A percentile compares a stretch with the other conserved stretches of the same genome.
phyloP scores from a whole-genome alignment of 352 stramenopile genomes.

The Pseudoperonospora humuli region DNA sequence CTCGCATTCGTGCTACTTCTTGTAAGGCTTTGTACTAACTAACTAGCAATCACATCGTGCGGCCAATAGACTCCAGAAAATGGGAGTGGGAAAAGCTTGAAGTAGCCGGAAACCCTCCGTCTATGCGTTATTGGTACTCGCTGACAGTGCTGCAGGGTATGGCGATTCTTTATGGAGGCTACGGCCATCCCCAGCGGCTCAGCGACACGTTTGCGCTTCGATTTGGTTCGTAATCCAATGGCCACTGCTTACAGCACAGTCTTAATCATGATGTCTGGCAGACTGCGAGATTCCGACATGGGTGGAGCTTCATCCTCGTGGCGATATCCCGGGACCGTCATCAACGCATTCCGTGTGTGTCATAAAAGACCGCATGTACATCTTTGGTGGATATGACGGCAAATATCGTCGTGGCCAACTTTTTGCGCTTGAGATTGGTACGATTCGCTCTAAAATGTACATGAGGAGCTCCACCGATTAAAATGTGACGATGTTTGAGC shows the following conservation, averaged over 20 bases:
- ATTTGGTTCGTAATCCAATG: constrained; percentile 26
- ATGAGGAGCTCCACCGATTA: no score
- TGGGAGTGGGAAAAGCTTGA: constrained; percentile 49
- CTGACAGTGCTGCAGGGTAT: constrained; percentile 33
- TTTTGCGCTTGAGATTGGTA: constrained; percentile 40
- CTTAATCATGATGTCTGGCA: constrained; percentile 1
- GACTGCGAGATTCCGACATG: constrained; percentile 38
- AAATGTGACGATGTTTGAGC: background rate
- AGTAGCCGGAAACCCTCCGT: constrained; percentile 33
- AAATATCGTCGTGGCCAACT: constrained; percentile 43
- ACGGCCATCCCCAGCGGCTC: constrained; percentile 41
- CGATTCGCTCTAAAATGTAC: background rate
- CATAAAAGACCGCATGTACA: constrained; percentile 41
- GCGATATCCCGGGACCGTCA: constrained; percentile 34
- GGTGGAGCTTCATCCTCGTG: constrained; percentile 32
- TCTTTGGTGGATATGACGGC: constrained; percentile 57
- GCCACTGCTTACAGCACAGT: background rate
- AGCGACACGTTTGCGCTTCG: constrained; percentile 48
- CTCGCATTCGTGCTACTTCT: background rate
- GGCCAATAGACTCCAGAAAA: constrained; percentile 22
- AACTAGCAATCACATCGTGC: background rate
- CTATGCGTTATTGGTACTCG: constrained; percentile 62
- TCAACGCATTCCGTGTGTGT: constrained; percentile 54
- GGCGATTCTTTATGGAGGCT: constrained; percentile 46
- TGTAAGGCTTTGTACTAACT: background rate